Conservation (phyloP, 2,329 filamentous ascomycete genomes). For the Ambrosiella xylebori region DNA sequence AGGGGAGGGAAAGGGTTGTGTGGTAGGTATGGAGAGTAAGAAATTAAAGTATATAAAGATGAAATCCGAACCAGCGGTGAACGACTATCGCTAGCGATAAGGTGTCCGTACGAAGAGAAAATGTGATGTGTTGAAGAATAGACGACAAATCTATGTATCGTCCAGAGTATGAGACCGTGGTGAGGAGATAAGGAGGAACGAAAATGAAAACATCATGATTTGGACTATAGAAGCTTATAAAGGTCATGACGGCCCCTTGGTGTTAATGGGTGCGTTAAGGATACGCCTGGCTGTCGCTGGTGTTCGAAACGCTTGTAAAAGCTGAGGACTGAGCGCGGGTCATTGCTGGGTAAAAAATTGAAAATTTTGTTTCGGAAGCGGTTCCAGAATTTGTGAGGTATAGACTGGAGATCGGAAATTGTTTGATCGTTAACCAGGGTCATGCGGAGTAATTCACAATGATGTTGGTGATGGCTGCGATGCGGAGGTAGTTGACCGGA, state of each 20-base stretch:
- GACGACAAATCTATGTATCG: conserved; percentile 7
- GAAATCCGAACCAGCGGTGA: conserved; percentile 9
- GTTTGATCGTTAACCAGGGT: conserved; percentile 1
- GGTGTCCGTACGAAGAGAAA: conserved; percentile 8
- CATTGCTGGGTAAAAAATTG: background rate
- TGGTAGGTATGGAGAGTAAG: conserved; percentile 1
- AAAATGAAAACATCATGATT: background rate
- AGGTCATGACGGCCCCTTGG: background rate
- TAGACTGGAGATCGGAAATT: background rate
- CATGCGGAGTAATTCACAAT: background rate
- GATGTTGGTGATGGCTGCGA: too few relatives aligned
- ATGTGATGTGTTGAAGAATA: background rate
- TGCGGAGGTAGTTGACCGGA: background rate
- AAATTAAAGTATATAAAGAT: conserved; percentile 2
- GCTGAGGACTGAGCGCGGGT: too few relatives aligned
- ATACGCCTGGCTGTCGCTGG: too few relatives aligned
- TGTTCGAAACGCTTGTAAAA: too few relatives aligned
- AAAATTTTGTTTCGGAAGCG: background rate
- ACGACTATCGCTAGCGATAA: conserved; percentile 9
- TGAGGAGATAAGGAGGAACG: background rate
- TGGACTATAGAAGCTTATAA: background rate
- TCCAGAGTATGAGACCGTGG: conserved; percentile 4
- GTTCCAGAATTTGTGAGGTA: background rate
- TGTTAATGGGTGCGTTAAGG: too few relatives aligned
- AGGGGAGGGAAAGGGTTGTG: background rate